Base-by-base conservation (phyloP, 2,329 filamentous ascomycete genomes). In the Colletotrichum tabaci region DNA sequence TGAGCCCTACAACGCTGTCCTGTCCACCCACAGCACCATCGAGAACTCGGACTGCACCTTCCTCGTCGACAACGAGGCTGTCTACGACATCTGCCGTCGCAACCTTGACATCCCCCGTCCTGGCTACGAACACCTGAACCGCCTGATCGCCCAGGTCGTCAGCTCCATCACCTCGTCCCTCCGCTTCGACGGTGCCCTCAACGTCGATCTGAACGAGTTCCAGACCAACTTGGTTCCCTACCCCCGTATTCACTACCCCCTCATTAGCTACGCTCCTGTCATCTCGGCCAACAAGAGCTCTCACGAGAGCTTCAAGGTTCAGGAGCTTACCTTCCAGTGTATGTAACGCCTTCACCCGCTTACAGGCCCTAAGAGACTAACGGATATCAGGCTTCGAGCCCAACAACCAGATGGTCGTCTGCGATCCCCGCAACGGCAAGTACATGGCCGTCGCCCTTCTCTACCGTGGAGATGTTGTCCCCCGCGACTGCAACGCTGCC, bases 231-330 rank as follows among this genome's bases (percentile, higher is more conserved):
- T 93, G 83, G 91, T 93, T 64, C 91, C 91, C 35, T 93, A 92
- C 82, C 91, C 91, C 46, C 90, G 91, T 81, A 93, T 93, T 75
- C 91, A 93, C 86, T 93, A 92, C 82, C 91, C 91, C 63, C 84
- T 93, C 57, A 92, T 93, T 84, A 91, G 89, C 84, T 93, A 93
- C 79, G 90, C 91, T 13, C 91, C 91, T 42, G 91, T 93, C 76
- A 87, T 93, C 74, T 93, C 91, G 26, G 90, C 90, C 71, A 87
- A 89, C 85, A 94, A 93, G 89, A 94, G 92, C 82, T 89, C 91
- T 58, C 94, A 96, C 80, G 94, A 96, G 87, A 94, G 92, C 86
- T 95, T 95, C 90, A 94, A 94, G 87, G 92, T 95, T 66, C 88
- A 90, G 74, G 94, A 96, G 75, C 84, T 93, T 74, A 93, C 91